Conservation (phyloP, 208 protist genomes). For the Trypanosomatidae sp. region DNA sequence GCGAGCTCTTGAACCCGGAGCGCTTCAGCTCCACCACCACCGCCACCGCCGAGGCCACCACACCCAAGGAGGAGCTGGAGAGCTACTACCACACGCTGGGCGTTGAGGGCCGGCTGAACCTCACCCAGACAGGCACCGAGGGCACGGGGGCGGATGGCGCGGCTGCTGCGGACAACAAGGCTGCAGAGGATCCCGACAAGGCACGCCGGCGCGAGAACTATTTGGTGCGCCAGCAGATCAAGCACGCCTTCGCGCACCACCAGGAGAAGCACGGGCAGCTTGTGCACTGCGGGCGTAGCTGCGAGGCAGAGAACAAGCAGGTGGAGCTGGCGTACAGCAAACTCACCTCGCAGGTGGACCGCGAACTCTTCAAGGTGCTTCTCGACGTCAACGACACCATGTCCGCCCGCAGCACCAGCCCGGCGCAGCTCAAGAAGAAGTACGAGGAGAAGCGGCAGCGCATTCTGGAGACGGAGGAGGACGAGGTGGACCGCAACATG, state of each 20-base stretch:
- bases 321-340: conserved; percentile 81
- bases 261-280: conserved; percentile 72
- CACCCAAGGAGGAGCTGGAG: conserved; percentile 49
- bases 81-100: conserved; percentile 78
- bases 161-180: not conserved
- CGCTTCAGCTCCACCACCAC: too few relatives aligned
- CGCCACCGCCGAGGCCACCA: too few relatives aligned
- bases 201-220: conserved; percentile 76
- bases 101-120: conserved; percentile 49
- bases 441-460: conserved; percentile 73
- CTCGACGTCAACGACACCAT: conserved; percentile 78
- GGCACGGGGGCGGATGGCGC: not conserved
- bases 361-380: conserved; percentile 81
- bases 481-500: conserved; percentile 81
- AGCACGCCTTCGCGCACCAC: conserved; percentile 60
- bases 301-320: conserved; percentile 76
- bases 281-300: conserved; percentile 72
- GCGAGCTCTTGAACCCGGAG: conserved; percentile 41
- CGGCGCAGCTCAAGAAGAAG: conserved; percentile 58
- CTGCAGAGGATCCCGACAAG: conserved; percentile 47
- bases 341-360: conserved; percentile 79
- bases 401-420: conserved; percentile 45
- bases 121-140: conserved; percentile 2
- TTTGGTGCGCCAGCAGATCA: conserved; percentile 70
- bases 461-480: conserved; percentile 57